Percentiles rank a stretch among this genome's conserved stretches.
These are phyloP conservation scores for Euphorbia pulcherrima DNA, from an alignment of 345 rosid genomes.

Conservation along the genomic window DNA sequence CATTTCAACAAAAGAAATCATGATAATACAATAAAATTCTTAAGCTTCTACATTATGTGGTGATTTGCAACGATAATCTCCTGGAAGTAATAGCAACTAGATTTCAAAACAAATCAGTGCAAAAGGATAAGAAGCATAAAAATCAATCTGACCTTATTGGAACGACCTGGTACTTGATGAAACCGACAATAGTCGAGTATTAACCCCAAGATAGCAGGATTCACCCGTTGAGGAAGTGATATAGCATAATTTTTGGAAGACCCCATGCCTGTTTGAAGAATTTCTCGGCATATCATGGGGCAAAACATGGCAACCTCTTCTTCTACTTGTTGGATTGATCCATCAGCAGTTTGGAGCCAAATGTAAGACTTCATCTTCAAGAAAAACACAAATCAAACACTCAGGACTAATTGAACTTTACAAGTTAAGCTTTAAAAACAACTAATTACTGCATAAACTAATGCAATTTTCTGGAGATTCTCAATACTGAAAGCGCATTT, in stretches of 20 bases:
- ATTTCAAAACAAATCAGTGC: background rate
- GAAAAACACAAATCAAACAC: constrained; percentile 5
- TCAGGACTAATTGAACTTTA: background rate
- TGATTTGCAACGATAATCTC: background rate
- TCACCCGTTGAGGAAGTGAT: constrained; percentile 81
- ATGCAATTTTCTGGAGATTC: background rate
- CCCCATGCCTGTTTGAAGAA: constrained; percentile 65
- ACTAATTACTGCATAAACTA: too few relatives aligned
- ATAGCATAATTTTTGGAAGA: constrained; percentile 76
- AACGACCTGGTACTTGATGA: constrained; percentile 77
- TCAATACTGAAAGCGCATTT: background rate
- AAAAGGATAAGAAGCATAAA: background rate
- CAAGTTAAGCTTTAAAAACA: background rate
- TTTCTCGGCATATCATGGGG: constrained; percentile 84
- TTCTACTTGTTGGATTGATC: constrained; percentile 84
- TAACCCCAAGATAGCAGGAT: constrained; percentile 64
- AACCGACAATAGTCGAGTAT: constrained; percentile 83
- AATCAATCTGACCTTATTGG: constrained; percentile 53
- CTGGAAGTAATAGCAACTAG: background rate
- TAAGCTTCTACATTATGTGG: background rate
- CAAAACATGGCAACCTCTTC: constrained; percentile 91
- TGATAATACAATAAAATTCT: background rate
- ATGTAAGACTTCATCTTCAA: constrained; percentile 59
- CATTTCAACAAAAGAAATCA: background rate
- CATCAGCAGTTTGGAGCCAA: constrained; percentile 89